A percentile compares a stretch with the other conserved stretches of the same genome.
phyloP scores from a whole-genome alignment of 306 rosid genomes.

The Neltuma alba region DNA sequence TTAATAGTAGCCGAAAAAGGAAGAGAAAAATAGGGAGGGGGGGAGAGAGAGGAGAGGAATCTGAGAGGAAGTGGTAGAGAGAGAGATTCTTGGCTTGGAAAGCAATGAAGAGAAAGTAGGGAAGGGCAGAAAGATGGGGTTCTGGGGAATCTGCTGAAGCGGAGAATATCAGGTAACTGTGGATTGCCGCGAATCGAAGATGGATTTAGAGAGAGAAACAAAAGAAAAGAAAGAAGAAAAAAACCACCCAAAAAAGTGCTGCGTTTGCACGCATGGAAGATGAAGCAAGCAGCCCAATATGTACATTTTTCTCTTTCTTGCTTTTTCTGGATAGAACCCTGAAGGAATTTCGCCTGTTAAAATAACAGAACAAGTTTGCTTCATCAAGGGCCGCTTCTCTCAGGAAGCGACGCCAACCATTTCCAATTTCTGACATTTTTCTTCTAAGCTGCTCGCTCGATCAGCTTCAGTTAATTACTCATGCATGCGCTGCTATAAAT shows the following conservation, averaged over 20 bases:
- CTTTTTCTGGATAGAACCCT: conserved; percentile 19
- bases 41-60: conserved; percentile 52
- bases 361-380: conserved; percentile 4
- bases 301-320: background rate
- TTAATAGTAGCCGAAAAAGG: conserved; percentile 51
- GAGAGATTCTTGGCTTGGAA: conserved; percentile 94
- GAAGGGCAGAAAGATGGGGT: conserved; percentile 45
- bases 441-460: background rate
- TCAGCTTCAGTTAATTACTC: background rate
- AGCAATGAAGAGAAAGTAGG: conserved; percentile 66
- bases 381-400: background rate
- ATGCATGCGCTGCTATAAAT: background rate
- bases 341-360: conserved; percentile 27
- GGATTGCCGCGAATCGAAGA: conserved; percentile 55
- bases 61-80: conserved; percentile 47
- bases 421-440: background rate
- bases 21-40: conserved; percentile 31
- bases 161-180: conserved; percentile 68
- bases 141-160: conserved; percentile 77
- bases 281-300: conserved; percentile 18
- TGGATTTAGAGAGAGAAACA: conserved; percentile 42
- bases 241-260: background rate
- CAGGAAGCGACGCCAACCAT: background rate
- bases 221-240: background rate
- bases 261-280: conserved; percentile 49